Percentiles rank a stretch among this genome's conserved stretches.
Evolutionary conservation across 176 grass and related monocot genomes (phyloP).

Genomic region (Poa pratensis): DNA sequence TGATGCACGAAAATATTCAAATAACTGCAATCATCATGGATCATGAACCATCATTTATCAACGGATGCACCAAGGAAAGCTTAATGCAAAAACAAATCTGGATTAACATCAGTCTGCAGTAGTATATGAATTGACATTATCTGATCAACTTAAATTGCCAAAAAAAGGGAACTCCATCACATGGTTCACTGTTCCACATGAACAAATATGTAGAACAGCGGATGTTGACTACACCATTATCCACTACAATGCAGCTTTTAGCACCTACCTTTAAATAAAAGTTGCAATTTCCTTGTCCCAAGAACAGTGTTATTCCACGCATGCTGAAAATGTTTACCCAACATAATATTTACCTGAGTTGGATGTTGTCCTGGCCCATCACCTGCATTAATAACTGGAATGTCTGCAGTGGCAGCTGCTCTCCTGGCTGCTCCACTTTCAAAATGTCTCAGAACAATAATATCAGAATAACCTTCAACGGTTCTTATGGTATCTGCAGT

Average conservation of each 20-base stretch:
- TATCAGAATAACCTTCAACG: slow-evolving; percentile 81
- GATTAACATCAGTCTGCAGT: background rate
- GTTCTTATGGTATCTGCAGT: slow-evolving; percentile 91
- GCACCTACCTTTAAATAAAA: background rate
- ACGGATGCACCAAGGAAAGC: background rate
- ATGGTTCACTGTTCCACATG: background rate
- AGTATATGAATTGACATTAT: background rate
- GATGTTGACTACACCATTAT: background rate
- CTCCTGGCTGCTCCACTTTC: slow-evolving; percentile 86
- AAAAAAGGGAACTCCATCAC: slow-evolving; percentile 17
- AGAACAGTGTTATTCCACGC: background rate
- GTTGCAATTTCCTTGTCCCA: background rate
- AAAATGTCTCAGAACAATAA: slow-evolving; percentile 89
- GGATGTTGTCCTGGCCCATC: slow-evolving; percentile 93
- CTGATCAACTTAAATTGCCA: background rate
- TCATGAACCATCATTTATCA: background rate
- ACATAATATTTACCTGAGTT: slow-evolving; percentile 67
- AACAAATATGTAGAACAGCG: background rate
- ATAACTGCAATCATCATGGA: background rate
- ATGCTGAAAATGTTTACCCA: background rate
- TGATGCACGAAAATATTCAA: background rate
- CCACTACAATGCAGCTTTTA: slow-evolving; percentile 14
- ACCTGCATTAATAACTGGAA: slow-evolving; percentile 90
- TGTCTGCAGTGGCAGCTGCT: slow-evolving; percentile 63
- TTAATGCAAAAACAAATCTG: background rate